Evolutionary conservation across 1,284 basidiomycete genomes (phyloP), one percentile per base, ranked within the genome.

Genomic region (Inonotus hispidus): DNA sequence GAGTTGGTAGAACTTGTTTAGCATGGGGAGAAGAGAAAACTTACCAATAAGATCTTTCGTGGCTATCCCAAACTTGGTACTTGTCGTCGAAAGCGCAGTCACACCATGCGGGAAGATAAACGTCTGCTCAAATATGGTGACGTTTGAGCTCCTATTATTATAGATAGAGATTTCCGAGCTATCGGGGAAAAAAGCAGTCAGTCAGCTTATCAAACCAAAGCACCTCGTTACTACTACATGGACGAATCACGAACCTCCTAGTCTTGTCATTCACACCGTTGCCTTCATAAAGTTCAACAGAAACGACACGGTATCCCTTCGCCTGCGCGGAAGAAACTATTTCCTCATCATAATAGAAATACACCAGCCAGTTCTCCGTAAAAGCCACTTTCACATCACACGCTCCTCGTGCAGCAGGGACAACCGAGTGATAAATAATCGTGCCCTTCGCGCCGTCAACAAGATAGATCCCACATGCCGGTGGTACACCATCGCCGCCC

Each of bases 321-420:
- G 82, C 76, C 66, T 80, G 75, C 5, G 78, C 80, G 2, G 71
- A 67, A n/a, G 76, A 79, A 43, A 69, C 70, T 25, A 76, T 73
- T 2, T 82, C 82, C 19, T 79, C 78, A 50, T 89, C 86, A 66
- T 85, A 90, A 71, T 90, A 96, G 57, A 88, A 81, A 73, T 93
- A 94, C 19, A 95, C 88, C 58, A 98, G 74, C 95, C 96, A 98
- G 72, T 98, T 98, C 75, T 98, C 95, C 16, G 84, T 82, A 64
- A 96, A 77, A 6, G 79, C 76, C 14, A 85, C 85, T 64, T 87
- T 82, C 10, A 95, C 74, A 66, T 88, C 81, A 68, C 88, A 91
- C 27, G 63, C 74, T 45, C 71, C 76, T n/a, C 66, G 70, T 47
- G 60, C 68, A 14, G 75, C 72, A 56, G 85, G 82, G 6, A 91